Percentiles rank a stretch among this genome's conserved stretches.
phyloP scores from a whole-genome alignment of 345 rosid genomes.

The Angophora floribunda region DNA sequence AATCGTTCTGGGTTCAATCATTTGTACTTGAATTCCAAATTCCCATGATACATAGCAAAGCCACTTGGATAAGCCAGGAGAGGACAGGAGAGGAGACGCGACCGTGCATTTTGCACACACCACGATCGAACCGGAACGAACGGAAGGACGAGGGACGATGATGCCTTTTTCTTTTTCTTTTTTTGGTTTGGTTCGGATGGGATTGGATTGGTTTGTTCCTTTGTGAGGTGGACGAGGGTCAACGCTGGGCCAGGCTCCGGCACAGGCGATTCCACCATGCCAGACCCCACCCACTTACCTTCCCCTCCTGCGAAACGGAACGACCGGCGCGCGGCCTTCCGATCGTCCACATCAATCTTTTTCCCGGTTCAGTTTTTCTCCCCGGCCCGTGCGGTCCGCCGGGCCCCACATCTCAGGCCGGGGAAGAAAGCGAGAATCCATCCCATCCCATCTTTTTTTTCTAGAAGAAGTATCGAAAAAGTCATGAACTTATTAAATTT shows the following conservation, averaged over 20 bases:
- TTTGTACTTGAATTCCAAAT: neutral
- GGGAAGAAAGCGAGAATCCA: neutral
- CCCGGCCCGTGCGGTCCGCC: neutral
- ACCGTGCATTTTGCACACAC: neutral
- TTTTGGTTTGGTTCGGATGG: accelerated
- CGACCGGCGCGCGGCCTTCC: neutral
- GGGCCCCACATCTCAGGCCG: neutral
- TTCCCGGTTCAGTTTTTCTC: neutral
- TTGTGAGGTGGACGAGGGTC: neutral
- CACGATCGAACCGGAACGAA: neutral
- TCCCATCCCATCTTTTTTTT: neutral
- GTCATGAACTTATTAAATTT: no score
- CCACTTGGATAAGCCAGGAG: neutral
- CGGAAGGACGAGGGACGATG: neutral
- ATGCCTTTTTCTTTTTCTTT: neutral
- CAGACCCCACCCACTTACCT: neutral
- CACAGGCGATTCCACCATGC: neutral
- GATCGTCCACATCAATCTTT: neutral
- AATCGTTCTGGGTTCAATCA: neutral
- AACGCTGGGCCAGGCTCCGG: neutral
- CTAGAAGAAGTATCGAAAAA: accelerated
- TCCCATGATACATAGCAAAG: neutral
- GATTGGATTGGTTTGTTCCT: neutral
- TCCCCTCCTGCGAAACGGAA: neutral
- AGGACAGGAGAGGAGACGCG: neutral